phyloP scores from a whole-genome alignment of 495 filamentous ascomycete species.

The Penicillium coprophilum region DNA sequence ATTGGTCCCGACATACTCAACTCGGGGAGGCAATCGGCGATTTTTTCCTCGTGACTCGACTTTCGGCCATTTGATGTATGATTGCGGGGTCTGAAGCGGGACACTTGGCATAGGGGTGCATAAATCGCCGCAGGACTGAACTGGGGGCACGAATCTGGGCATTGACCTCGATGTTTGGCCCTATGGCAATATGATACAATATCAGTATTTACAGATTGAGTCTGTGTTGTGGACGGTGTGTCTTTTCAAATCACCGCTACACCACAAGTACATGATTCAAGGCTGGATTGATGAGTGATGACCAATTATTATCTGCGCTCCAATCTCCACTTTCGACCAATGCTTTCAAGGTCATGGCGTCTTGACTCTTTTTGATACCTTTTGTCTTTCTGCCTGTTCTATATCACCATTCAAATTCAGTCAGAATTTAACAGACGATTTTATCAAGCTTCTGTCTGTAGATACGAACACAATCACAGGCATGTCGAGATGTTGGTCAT shows the following conservation, averaged over 20 bases:
- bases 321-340: constrained; percentile 12
- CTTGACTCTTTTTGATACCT: constrained; percentile 25
- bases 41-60: constrained; percentile 14
- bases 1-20: constrained; percentile 19
- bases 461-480: not conserved
- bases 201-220: constrained; percentile 8
- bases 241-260: not conserved
- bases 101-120: not conserved
- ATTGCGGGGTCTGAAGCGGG: not conserved
- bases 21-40: constrained; percentile 7
- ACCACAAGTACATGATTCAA: not conserved
- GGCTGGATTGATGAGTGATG: constrained; percentile 23
- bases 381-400: constrained; percentile 20
- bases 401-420: constrained; percentile 17
- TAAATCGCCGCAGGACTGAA: not conserved
- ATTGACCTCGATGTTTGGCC: not conserved
- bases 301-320: constrained; percentile 22
- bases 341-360: constrained; percentile 22
- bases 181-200: constrained; percentile 1
- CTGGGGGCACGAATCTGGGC: not conserved
- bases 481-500: not conserved
- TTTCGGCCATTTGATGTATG: constrained; percentile 9
- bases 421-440: not conserved
- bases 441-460: not conserved
- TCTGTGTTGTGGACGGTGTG: not conserved